Evolutionary conservation across 768 basidiomycete genomes (phyloP).

Genomic region (Pleurotus sapidus): DNA sequence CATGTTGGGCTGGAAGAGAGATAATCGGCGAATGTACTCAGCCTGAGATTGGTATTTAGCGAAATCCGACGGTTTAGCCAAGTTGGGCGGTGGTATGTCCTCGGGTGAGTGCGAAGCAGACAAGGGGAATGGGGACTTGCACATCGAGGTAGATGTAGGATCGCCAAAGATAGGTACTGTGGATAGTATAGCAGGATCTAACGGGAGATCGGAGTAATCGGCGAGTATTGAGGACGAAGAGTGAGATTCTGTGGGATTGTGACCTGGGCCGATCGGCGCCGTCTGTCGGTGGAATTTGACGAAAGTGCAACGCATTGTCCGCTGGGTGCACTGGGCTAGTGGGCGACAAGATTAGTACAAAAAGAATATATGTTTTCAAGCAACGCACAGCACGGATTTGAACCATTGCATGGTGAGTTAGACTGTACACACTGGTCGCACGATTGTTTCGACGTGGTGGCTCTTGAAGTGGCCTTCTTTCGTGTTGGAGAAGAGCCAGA

Average conservation of each 20-base stretch:
- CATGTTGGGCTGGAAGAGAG: background rate
- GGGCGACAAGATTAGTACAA: conserved; percentile 4
- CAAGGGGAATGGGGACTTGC: conserved; percentile 18
- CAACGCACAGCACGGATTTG: conserved; percentile 70
- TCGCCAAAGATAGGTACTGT: conserved; percentile 24
- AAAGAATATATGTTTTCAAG: background rate
- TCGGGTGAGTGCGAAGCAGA: conserved; percentile 16
- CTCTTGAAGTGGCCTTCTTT: conserved; percentile 69
- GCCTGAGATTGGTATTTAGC: conserved; percentile 47
- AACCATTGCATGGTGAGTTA: conserved; percentile 73
- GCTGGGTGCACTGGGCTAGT: conserved; percentile 71
- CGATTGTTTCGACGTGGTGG: conserved; percentile 77
- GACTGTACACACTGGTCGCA: conserved; percentile 83
- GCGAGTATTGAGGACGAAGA: conserved; percentile 24
- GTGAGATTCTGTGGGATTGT: conserved; percentile 34
- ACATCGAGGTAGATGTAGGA: conserved; percentile 7
- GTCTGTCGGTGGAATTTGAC: conserved; percentile 84
- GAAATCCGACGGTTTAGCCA: conserved; percentile 26
- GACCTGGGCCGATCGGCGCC: conserved; percentile 73
- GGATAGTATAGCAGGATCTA: conserved; percentile 33
- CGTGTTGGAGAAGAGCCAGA: conserved; percentile 39
- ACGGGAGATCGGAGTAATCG: conserved; percentile 36
- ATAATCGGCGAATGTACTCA: conserved; percentile 35
- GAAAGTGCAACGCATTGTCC: conserved; percentile 73
- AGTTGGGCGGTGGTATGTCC: conserved; percentile 5